Evolutionary conservation across 2,329 filamentous ascomycete genomes (phyloP).

Genomic region (Exophiala spinifera): DNA sequence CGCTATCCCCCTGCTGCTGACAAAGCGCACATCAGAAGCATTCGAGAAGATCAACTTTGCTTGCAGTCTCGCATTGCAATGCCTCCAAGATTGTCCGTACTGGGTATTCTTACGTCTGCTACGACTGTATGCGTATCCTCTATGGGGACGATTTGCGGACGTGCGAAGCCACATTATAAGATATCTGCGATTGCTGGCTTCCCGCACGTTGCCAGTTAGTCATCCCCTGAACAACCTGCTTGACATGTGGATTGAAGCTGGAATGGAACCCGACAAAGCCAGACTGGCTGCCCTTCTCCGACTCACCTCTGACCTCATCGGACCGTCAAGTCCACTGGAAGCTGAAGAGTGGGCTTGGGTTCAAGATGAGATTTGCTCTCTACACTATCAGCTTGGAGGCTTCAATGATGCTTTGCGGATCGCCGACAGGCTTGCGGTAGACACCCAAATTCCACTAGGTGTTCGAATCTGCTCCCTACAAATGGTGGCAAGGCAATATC

Average conservation of each 20-base stretch:
- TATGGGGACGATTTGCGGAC: slow-evolving; percentile 9
- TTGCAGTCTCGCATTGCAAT: slow-evolving; percentile 7
- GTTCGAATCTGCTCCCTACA: slow-evolving; percentile 6
- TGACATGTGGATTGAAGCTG: slow-evolving; percentile 3
- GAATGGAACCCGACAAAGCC: background rate
- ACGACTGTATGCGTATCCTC: slow-evolving; percentile 8
- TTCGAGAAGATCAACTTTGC: slow-evolving; percentile 8
- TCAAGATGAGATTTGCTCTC: slow-evolving; percentile 14
- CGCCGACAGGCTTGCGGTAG: background rate
- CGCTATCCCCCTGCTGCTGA: slow-evolving; percentile 7
- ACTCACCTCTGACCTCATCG: slow-evolving; percentile 5
- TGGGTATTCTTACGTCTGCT: slow-evolving; percentile 9
- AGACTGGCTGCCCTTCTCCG: slow-evolving; percentile 6
- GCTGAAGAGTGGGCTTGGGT: slow-evolving; percentile 10
- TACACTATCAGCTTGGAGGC: slow-evolving; percentile 5
- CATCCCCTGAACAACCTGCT: slow-evolving; percentile 5
- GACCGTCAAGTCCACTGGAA: slow-evolving; percentile 4
- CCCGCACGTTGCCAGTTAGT: slow-evolving; percentile 2
- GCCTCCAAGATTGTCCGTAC: slow-evolving; percentile 6
- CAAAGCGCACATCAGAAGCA: slow-evolving; percentile 2
- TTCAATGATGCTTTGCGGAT: slow-evolving; percentile 9
- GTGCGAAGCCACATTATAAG: slow-evolving; percentile 6
- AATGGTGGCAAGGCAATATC: slow-evolving; percentile 7
- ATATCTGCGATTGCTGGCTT: slow-evolving; percentile 6
- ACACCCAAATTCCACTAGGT: slow-evolving; percentile 1